A percentile compares a stretch with the other conserved stretches of the same genome.
Conservation (phyloP, 805 yeast species). For the Naumovozyma baii region DNA sequence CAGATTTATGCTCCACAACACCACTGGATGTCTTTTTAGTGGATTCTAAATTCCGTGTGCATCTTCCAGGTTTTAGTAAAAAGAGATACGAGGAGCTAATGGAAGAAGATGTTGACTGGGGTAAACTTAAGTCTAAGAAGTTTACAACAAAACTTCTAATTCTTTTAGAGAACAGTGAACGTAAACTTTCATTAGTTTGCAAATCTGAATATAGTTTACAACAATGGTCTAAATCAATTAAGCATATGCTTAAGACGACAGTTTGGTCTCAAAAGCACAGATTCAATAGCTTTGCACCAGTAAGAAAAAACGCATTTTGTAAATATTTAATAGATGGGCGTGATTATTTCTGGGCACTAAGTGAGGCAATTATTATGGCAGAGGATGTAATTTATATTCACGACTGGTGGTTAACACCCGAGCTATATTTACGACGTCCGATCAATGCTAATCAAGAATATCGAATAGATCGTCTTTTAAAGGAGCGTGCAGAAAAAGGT, state of each 20-base stretch:
- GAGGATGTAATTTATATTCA: slow-evolving; percentile 87
- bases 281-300: slow-evolving; percentile 88
- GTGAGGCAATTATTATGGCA: slow-evolving; percentile 87
- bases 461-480: slow-evolving; percentile 80
- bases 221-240: slow-evolving; percentile 68
- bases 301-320: slow-evolving; percentile 73
- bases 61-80: slow-evolving; percentile 33
- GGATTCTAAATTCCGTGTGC: slow-evolving; percentile 62
- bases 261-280: slow-evolving; percentile 68
- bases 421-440: slow-evolving; percentile 84
- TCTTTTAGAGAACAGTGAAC: slow-evolving; percentile 61
- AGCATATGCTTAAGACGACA: slow-evolving; percentile 55
- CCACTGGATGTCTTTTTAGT: slow-evolving; percentile 87
- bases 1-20: slow-evolving; percentile 76
- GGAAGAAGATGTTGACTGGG: slow-evolving; percentile 11
- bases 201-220: slow-evolving; percentile 54
- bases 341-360: slow-evolving; percentile 93
- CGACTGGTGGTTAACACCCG: slow-evolving; percentile 99
- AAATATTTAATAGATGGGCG: slow-evolving; percentile 97
- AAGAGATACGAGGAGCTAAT: slow-evolving; percentile 25
- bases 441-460: slow-evolving; percentile 91
- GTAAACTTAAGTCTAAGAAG: slow-evolving; percentile 26
- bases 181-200: slow-evolving; percentile 65
- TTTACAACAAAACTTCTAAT: slow-evolving; percentile 47
- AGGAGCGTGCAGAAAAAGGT: slow-evolving; percentile 87